Base-by-base conservation (phyloP, 208 protist species). In the Trypanosoma avium region DNA sequence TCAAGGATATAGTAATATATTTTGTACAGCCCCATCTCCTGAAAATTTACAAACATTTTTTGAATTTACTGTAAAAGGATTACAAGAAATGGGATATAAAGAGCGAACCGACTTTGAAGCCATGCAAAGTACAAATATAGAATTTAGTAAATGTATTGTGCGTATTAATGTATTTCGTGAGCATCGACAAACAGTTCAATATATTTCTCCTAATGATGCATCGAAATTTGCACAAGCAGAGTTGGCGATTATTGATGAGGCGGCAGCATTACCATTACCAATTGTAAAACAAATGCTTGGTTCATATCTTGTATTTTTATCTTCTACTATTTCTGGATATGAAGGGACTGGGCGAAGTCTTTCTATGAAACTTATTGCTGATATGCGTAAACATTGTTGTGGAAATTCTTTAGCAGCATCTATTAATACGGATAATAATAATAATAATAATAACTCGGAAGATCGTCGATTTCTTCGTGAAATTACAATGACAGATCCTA, bases 161-260 rank as follows among this genome's bases (percentile, higher is more conserved):
- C 91, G 97, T 59, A 88, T 99, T 38, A 99, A 99, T 73, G 87
- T 99, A 17, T 99, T 98, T 77, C 86, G 92, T 43, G 70, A 88
- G 36, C 98, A 99, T 65, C 84, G 98, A 2, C 99, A 99, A 82
- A 99, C 98, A 0, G 94, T 99, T 32, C 97, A 99, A 75, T 99
- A 99, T 45, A 97, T 99, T 46, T 82, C 86, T 42, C 93, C 97
- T 17, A 84, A 86, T 33, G 96, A 98, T 74, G 81, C 79, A 22
- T 62, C 68, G 32, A 95, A 94, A 72, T 95, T 99, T 52, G 92
- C 93, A 19, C 97, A 99, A 78, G 97, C 97, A 10, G 97, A 99
- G 81, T 73, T 99, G n/a, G 74, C 99, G 3, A 97, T 99, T 9
- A 98, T 99, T 58, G 99, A 99, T 78, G 99, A 99, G 80, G 99